phyloP scores from a whole-genome alignment of 768 basidiomycete genomes.

The Rhizopogon roseolus region DNA sequence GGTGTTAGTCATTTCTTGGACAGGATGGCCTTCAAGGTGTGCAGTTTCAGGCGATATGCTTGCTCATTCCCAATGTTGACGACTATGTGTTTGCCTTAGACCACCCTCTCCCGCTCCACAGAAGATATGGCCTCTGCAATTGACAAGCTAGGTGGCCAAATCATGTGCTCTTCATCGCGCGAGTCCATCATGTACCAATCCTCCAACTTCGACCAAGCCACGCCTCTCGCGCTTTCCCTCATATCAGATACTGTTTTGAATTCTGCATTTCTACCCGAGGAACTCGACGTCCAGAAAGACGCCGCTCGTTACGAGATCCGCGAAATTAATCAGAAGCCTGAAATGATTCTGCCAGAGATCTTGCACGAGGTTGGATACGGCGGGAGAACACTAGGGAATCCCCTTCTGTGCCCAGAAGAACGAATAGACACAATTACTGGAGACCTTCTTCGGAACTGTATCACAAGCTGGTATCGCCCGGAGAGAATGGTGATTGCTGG shows the following conservation, averaged over 20 bases:
- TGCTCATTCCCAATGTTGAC: conserved; percentile 1
- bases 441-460: conserved; percentile 54
- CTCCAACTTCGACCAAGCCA: conserved; percentile 82
- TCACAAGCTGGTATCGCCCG: conserved; percentile 84
- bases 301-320: conserved; percentile 89
- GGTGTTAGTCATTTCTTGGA: conserved; percentile 93
- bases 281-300: conserved; percentile 78
- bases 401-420: conserved; percentile 83
- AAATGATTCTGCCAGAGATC: conserved; percentile 89
- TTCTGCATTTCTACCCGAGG: conserved; percentile 69
- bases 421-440: conserved; percentile 66
- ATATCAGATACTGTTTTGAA: conserved; percentile 89
- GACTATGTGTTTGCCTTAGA: conserved; percentile 37
- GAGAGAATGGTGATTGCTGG: conserved; percentile 96
- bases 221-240: conserved; percentile 78
- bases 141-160: conserved; percentile 85
- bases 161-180: conserved; percentile 84
- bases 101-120: conserved; percentile 64
- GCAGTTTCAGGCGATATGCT: conserved; percentile 7
- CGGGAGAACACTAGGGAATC: conserved; percentile 78
- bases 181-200: conserved; percentile 99
- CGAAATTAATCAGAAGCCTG: conserved; percentile 84
- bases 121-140: conserved; percentile 79
- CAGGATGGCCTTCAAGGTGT: conserved; percentile 94
- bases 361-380: conserved; percentile 85